Evolutionary conservation across 306 rosid genomes (phyloP), one percentile per base, ranked within the genome.

Genomic region (Biancaea sappan): DNA sequence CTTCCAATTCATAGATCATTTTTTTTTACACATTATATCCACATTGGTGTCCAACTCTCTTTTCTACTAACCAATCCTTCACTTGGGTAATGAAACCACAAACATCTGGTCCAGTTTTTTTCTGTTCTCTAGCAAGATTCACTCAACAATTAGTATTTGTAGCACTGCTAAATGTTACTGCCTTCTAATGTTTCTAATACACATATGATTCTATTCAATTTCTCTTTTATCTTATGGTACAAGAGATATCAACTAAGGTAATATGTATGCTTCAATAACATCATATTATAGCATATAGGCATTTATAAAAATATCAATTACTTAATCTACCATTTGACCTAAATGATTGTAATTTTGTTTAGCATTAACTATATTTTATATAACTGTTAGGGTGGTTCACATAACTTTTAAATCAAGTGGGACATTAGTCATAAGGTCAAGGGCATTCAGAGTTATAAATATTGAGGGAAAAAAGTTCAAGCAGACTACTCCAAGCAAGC

Each of bases 141-240:
- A 35, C 73, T 53, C 38, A 25, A 70, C 73, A 43, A 35, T 29
- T n/a, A 60, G 44, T 29, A 53, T 46, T 50, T 50, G 15, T 38
- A 28, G 52, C 48, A 8, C 37, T 28, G 18, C 53, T 25, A 37
- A 69, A 16, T 26, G 53, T 62, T 69, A 53, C 15, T 51, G 53
- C 57, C 81, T 71, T 76, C 69, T 47, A 18, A 34, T 63, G 47
- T 64, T 44, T 71, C 37, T 47, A 59, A 48, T 71, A 37, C 67
- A 65, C 31, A 21, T 4, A 14, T 65, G 54, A 19, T 31, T 72
- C 46, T 29, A 51, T 37, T 32, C 15, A 14, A 56, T 59, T 70
- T 71, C 59, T 70, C 16, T 59, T 57, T 48, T 40, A 31, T 35
- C 40, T 12, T 37, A 43, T n/a, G 26, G 43, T 52, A 32, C 31